Evolutionary conservation across 2,329 filamentous ascomycete genomes (phyloP).

Genomic region (Fusarium sacchari): DNA sequence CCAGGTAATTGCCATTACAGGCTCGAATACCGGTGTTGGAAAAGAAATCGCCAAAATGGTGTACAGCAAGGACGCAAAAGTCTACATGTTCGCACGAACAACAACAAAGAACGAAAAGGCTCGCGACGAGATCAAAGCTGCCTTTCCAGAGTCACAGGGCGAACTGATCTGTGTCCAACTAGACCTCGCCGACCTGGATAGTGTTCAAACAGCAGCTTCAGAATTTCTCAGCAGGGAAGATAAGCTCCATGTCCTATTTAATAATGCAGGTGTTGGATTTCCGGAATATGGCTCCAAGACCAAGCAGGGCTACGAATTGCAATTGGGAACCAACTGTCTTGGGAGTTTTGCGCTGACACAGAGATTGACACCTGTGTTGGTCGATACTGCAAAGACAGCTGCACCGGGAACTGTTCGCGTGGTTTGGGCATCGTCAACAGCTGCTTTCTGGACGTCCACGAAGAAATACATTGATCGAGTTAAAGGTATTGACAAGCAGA

Average conservation of each 20-base stretch:
- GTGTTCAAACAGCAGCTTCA: constrained; percentile 41
- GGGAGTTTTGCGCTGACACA: constrained; percentile 54
- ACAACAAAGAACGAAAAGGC: constrained; percentile 54
- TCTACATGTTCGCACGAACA: constrained; percentile 63
- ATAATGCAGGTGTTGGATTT: constrained; percentile 56
- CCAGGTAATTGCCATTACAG: constrained; percentile 61
- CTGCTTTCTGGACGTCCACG: constrained; percentile 14
- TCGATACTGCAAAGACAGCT: constrained; percentile 45
- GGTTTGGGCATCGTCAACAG: constrained; percentile 47
- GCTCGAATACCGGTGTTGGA: constrained; percentile 55
- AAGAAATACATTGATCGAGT: constrained; percentile 39
- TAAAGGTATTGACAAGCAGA: constrained; percentile 22
- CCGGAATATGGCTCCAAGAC: constrained; percentile 51
- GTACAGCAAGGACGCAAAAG: constrained; percentile 62
- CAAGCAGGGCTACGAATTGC: constrained; percentile 53
- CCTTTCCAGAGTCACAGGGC: constrained; percentile 49
- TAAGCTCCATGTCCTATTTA: constrained; percentile 51
- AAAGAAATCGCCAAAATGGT: constrained; percentile 62
- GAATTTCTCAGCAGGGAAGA: constrained; percentile 36
- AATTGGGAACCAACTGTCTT: constrained; percentile 55
- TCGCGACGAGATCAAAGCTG: constrained; percentile 54
- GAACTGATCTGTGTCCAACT: constrained; percentile 54
- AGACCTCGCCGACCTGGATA: constrained; percentile 52
- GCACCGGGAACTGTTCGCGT: constrained; percentile 45
- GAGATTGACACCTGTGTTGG: constrained; percentile 49